These are phyloP conservation scores for Xylariaceae sp. DNA, from an alignment of 2,329 filamentous ascomycete genomes.

Conservation along the genomic window DNA sequence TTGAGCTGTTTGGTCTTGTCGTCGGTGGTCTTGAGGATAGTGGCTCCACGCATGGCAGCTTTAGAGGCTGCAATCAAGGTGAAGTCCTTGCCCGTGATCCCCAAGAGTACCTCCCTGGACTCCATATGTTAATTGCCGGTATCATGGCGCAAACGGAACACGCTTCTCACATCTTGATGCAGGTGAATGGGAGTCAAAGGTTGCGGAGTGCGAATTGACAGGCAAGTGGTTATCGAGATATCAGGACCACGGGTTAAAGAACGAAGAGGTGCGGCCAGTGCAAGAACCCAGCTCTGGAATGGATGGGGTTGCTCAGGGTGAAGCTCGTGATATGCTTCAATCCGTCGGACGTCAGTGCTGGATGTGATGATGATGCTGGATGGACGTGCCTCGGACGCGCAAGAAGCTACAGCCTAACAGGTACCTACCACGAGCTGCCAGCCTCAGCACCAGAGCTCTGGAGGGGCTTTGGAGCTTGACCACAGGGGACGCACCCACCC, in stretches of 20 bases:
- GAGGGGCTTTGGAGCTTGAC: neutral
- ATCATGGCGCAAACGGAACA: neutral
- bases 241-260: too few relatives aligned
- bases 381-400: slow-evolving; percentile 32
- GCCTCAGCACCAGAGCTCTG: neutral
- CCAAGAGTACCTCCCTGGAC: slow-evolving; percentile 89
- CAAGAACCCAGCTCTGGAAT: too few relatives aligned
- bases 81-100: slow-evolving; percentile 99
- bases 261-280: too few relatives aligned
- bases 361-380: slow-evolving; percentile 6
- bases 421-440: neutral
- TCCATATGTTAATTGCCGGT: slow-evolving; percentile 1
- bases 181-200: slow-evolving; percentile 6
- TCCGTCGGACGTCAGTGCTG: neutral
- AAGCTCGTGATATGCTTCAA: too few relatives aligned
- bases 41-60: slow-evolving; percentile 95
- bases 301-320: too few relatives aligned
- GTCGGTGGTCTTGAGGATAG: slow-evolving; percentile 89
- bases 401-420: slow-evolving; percentile 41
- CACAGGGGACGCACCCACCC: too few relatives aligned
- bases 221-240: neutral
- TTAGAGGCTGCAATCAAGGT: slow-evolving; percentile 97
- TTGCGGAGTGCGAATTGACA: neutral
- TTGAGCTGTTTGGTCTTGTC: slow-evolving; percentile 95
- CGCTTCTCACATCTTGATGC: slow-evolving; percentile 16